Conservation (phyloP, 148 eudicot genomes). For the Pharnaceum exiguum region DNA sequence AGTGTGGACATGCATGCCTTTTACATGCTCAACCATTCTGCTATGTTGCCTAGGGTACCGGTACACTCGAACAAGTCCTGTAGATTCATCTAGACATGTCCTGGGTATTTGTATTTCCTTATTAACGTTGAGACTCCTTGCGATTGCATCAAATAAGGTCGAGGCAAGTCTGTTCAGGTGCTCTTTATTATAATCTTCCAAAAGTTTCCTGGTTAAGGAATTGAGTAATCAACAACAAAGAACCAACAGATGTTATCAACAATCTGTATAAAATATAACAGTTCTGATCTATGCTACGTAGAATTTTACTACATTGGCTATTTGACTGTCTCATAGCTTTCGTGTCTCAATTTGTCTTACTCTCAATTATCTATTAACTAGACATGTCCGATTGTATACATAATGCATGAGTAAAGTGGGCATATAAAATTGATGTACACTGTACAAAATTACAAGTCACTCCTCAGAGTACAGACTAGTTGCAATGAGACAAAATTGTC, state of each 20-base stretch:
- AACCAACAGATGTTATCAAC: not conserved
- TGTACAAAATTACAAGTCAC: no score
- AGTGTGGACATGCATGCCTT: constrained; percentile 63
- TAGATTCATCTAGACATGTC: constrained; percentile 36
- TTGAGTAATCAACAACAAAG: not conserved
- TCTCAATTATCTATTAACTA: no score
- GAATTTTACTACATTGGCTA: no score
- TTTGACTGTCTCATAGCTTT: no score
- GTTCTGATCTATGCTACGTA: no score
- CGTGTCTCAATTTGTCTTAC: no score
- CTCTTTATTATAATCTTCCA: constrained; percentile 53
- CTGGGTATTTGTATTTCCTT: constrained; percentile 6
- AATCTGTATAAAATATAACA: no score
- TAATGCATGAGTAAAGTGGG: no score
- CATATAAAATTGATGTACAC: no score
- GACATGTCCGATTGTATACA: no score
- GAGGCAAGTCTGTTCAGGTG: constrained; percentile 42
- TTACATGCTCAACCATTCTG: constrained; percentile 20
- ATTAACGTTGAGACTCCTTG: constrained; percentile 21
- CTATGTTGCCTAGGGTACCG: constrained; percentile 35
- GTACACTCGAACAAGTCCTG: constrained; percentile 46
- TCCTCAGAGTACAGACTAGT: no score
- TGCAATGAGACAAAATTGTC: no score
- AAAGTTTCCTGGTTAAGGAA: constrained; percentile 22
- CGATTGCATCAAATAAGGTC: constrained; percentile 40